These are phyloP conservation scores for Apodospora peruviana DNA, from an alignment of 495 filamentous ascomycete genomes.

Conservation along the genomic window DNA sequence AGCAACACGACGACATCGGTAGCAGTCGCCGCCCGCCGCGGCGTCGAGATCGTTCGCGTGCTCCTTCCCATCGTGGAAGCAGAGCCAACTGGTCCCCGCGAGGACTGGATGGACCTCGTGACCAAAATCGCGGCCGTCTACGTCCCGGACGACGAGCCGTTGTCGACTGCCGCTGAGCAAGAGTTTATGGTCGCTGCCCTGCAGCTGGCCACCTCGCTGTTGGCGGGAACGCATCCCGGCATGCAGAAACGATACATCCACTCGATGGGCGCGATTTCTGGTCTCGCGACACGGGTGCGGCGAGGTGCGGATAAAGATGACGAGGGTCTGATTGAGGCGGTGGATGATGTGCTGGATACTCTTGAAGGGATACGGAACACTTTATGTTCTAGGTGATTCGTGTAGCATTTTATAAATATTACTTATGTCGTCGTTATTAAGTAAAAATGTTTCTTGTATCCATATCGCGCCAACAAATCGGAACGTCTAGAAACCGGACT, in stretches of 20 bases:
- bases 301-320: too few species aligned
- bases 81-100: constrained; percentile 28
- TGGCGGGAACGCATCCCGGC: constrained; percentile 39
- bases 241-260: constrained; percentile 41
- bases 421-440: too few species aligned
- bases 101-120: constrained; percentile 46
- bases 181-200: constrained; percentile 46
- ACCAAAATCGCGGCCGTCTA: constrained; percentile 31
- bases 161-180: constrained; percentile 14
- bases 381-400: too few species aligned
- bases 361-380: too few species aligned
- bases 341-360: too few species aligned
- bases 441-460: too few species aligned
- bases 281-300: constrained; percentile 29
- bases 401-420: too few species aligned
- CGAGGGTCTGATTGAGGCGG: too few species aligned
- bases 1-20: not conserved
- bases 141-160: constrained; percentile 11
- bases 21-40: constrained; percentile 33
- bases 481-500: too few species aligned
- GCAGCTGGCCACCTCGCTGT: constrained; percentile 44
- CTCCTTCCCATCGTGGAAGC: constrained; percentile 41
- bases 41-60: constrained; percentile 48
- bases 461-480: too few species aligned
- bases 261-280: constrained; percentile 32